Evolutionary conservation across 1,284 basidiomycete genomes (phyloP).

Genomic region (Papiliotrema flavescens): DNA sequence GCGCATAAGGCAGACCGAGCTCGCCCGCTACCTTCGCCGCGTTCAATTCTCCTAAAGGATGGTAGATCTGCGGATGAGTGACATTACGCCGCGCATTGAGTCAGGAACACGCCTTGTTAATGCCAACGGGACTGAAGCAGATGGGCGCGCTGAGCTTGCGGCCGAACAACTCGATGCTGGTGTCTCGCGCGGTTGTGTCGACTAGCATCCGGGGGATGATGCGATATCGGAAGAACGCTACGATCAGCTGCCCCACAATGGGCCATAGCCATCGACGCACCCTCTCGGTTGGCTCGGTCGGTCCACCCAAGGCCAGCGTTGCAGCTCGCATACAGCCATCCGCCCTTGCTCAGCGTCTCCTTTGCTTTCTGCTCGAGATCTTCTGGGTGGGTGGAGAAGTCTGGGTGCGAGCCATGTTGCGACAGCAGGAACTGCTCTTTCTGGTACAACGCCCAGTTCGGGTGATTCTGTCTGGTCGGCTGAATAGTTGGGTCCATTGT

Average conservation of each 20-base stretch:
- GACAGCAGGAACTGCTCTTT: slow-evolving; percentile 56
- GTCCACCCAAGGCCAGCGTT: slow-evolving; percentile 60
- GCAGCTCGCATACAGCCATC: slow-evolving; percentile 58
- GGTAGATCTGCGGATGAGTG: neutral
- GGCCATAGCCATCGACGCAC: slow-evolving; percentile 34
- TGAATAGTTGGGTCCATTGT: slow-evolving; percentile 55
- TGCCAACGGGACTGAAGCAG: slow-evolving; percentile 69
- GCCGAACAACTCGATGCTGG: slow-evolving; percentile 63
- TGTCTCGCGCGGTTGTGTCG: slow-evolving; percentile 60
- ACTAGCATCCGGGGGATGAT: slow-evolving; percentile 71
- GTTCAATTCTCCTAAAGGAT: slow-evolving; percentile 58
- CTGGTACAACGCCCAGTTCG: slow-evolving; percentile 59
- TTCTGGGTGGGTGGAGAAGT: slow-evolving; percentile 50
- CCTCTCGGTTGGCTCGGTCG: slow-evolving; percentile 54
- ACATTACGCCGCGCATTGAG: neutral
- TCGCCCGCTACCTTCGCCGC: slow-evolving; percentile 63
- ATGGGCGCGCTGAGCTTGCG: slow-evolving; percentile 62
- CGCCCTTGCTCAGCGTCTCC: slow-evolving; percentile 56
- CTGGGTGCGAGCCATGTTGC: slow-evolving; percentile 21
- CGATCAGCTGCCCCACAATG: neutral
- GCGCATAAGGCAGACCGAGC: slow-evolving; percentile 63
- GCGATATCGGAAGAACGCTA: slow-evolving; percentile 52
- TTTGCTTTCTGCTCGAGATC: slow-evolving; percentile 55
- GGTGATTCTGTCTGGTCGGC: slow-evolving; percentile 51
- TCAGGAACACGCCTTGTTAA: slow-evolving; percentile 63